Percentiles rank a stretch among this genome's conserved stretches.
Conservation (phyloP, 1,284 basidiomycete species). For the Cutaneotrichosporon cavernicola region DNA sequence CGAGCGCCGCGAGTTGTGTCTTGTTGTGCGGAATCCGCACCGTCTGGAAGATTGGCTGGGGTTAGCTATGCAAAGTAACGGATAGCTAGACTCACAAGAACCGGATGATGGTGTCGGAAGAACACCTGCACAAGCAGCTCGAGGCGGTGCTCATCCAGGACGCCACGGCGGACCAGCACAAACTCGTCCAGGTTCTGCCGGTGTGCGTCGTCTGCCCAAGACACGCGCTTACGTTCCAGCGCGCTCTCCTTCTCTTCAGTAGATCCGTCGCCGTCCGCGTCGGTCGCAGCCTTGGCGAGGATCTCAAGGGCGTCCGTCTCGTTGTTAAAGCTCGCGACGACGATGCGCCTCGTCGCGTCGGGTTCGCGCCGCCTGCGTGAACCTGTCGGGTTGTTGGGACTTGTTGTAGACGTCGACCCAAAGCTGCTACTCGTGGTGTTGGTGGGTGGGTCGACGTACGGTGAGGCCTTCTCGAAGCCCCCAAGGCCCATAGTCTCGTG, state of each 20-base stretch:
- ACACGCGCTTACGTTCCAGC: constrained; percentile 29
- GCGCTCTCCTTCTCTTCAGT: constrained; percentile 22
- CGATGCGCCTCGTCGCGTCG: constrained; percentile 44
- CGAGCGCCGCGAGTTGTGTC: constrained; percentile 44
- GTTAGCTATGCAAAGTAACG: background rate
- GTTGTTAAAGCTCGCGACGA: constrained; percentile 52
- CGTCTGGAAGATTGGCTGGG: constrained; percentile 50
- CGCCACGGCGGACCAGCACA: constrained; percentile 44
- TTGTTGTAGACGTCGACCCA: constrained; percentile 26
- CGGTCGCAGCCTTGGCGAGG: constrained; percentile 51
- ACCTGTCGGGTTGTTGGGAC: constrained; percentile 25
- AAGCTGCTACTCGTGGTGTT: constrained; percentile 27
- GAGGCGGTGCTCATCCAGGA: constrained; percentile 39
- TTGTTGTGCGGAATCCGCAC: constrained; percentile 48
- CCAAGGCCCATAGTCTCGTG: background rate
- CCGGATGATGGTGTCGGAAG: constrained; percentile 50
- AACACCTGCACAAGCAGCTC: constrained; percentile 45
- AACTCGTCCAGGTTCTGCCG: constrained; percentile 36
- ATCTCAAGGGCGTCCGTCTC: constrained; percentile 54
- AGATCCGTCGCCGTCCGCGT: constrained; percentile 22
- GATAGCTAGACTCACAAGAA: constrained; percentile 38
- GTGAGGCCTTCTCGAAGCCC: constrained; percentile 11
- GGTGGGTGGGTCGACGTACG: constrained; percentile 26
- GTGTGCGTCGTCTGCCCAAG: constrained; percentile 27
- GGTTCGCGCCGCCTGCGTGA: constrained; percentile 20